Evolutionary conservation across 345 rosid genomes (phyloP).

Genomic region (Luvunga scandens): DNA sequence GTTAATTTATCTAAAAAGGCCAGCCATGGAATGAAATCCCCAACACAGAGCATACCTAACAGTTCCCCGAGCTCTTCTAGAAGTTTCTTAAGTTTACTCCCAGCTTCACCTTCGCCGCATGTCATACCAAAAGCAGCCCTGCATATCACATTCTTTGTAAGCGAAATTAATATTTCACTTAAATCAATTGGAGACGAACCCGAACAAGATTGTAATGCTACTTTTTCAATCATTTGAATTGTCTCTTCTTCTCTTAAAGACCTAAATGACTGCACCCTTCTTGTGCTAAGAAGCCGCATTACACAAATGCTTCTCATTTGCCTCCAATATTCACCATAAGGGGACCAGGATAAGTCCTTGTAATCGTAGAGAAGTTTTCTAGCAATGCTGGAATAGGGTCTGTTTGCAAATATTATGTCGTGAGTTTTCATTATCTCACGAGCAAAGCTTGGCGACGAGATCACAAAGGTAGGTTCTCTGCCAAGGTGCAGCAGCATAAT

Average conservation of each 20-base stretch:
- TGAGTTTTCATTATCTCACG: conserved; percentile 17
- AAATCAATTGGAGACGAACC: conserved; percentile 2
- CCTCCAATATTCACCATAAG: conserved; percentile 22
- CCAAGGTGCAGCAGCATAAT: conserved; percentile 20
- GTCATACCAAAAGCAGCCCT: conserved; percentile 13
- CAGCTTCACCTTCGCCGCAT: conserved; percentile 4
- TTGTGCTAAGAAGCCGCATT: conserved; percentile 12
- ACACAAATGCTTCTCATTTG: conserved; percentile 21
- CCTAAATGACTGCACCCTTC: conserved; percentile 17
- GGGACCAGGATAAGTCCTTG: conserved; percentile 10
- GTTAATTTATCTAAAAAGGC: conserved; percentile 16
- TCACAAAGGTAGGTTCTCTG: conserved; percentile 1
- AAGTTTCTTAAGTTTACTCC: not conserved
- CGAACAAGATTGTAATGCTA: not conserved
- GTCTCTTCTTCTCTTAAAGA: conserved; percentile 23
- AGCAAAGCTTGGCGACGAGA: conserved; percentile 17
- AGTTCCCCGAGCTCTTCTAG: conserved; percentile 15
- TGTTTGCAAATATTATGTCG: conserved; percentile 7
- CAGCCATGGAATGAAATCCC: conserved; percentile 17
- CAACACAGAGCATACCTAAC: conserved; percentile 5
- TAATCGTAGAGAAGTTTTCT: conserved; percentile 9
- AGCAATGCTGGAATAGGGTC: conserved; percentile 1
- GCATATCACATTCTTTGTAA: conserved; percentile 3
- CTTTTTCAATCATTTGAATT: not conserved
- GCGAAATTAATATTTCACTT: conserved; percentile 11